Evolutionary conservation across 2,329 filamentous ascomycete genomes (phyloP), one percentile per base, ranked within the genome.

Genomic region (Verticillium zaregamsianum): DNA sequence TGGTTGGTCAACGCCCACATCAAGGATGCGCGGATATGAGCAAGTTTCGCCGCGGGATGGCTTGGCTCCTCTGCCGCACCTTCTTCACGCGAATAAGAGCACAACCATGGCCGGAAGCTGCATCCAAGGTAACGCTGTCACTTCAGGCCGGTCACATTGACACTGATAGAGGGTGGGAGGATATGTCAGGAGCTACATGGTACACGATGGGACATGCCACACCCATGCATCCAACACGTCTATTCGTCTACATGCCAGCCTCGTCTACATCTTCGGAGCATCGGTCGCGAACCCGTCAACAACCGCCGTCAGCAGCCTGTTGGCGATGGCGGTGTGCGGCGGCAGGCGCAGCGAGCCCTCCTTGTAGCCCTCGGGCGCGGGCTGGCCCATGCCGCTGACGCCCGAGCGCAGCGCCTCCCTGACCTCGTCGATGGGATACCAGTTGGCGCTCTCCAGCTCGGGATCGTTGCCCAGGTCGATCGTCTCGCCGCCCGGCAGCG

Each of bases 381-480:
- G 73, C 52, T 90, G 89, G 15, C 87, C 90, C 62, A 97, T 71
- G 2, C 83, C 83, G 73, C 86, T 89, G 0, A 86, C 86, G 0
- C 91, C 90, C 9, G 84, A 79, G 61, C 77, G 76, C 71, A 98
- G 76, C 1, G 92, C 94, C 70, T 90, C 85, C 69, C 87, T 81
- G 2, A 97, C 86, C 76, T 97, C 93, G 1, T 92, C 92, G 37
- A 96, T 78, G 0, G 84, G 77, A 69, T 94, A 94, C 95, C 95
- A 99, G 73, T 87, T 90, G 3, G 95, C 95, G 75, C 90, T 86
- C 72, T 97, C 92, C 65, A 99, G 76, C 79, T 99, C 95, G 0
- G 92, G 91, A 73, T 99, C 95, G 74, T 98, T 90, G 15, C 90
- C 88, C 3, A 99, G 78, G 69, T 88, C 85, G 59, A 99, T 93